These are phyloP conservation scores for Achlya hypogyna DNA, from an alignment of 352 stramenopile species.

Conservation along the genomic window DNA sequence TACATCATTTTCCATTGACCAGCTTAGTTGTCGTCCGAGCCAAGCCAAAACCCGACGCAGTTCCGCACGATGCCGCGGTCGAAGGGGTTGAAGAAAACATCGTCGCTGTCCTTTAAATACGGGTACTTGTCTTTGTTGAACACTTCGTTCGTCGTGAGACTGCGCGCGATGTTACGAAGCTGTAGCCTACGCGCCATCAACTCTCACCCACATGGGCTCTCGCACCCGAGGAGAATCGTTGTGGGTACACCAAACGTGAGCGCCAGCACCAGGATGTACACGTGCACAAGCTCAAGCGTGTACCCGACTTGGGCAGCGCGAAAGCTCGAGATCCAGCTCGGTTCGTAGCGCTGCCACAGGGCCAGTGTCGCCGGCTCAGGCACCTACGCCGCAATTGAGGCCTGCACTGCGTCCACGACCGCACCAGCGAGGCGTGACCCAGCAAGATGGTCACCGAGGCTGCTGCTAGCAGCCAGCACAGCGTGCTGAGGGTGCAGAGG, in stretches of 20 bases:
- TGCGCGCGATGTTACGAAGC: conserved; percentile 56
- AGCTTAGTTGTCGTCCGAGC: too few species aligned
- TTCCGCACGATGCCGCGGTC: conserved; percentile 50
- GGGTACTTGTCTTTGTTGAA: conserved; percentile 86
- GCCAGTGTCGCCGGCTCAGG: background rate
- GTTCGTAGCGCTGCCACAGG: background rate
- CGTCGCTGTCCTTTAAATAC: conserved; percentile 69
- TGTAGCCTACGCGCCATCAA: conserved; percentile 35
- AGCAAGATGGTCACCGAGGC: conserved; percentile 44
- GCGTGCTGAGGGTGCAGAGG: conserved; percentile 35
- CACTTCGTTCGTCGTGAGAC: conserved; percentile 80
- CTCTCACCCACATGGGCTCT: background rate
- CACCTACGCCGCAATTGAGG: too few species aligned
- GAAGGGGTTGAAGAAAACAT: conserved; percentile 76
- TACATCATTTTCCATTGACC: too few species aligned
- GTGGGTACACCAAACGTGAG: conserved; percentile 65
- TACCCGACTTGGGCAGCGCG: background rate
- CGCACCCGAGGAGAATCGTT: conserved; percentile 32
- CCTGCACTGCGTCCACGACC: background rate
- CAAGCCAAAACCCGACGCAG: conserved; percentile 27
- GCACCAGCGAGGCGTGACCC: conserved; percentile 30
- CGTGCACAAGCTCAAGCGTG: conserved; percentile 43
- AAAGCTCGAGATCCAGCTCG: background rate
- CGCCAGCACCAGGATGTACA: conserved; percentile 39
- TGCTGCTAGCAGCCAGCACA: conserved; percentile 38